Conservation (phyloP, 176 grass and related monocot species). For the Pontederia crassipes region DNA sequence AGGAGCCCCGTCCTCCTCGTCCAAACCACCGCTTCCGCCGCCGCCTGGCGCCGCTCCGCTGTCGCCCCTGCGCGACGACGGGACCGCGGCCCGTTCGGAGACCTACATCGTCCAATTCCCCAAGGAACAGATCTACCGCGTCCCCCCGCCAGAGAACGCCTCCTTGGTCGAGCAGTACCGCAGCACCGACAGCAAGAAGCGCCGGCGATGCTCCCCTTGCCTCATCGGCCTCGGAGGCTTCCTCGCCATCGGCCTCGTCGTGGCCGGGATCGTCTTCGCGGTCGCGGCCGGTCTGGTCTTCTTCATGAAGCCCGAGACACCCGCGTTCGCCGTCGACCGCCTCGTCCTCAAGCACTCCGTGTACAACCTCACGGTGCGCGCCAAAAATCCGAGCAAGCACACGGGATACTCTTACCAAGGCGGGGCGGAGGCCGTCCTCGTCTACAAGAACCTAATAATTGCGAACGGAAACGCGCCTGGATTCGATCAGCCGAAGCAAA, state of each 20-base stretch:
- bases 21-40: conserved; percentile 23
- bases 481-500: too few species aligned
- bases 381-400: conserved; percentile 48
- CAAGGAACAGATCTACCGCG: conserved; percentile 87
- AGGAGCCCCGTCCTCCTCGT: neutral
- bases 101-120: conserved; percentile 76
- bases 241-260: conserved; percentile 18
- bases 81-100: conserved; percentile 8
- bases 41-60: neutral
- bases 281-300: conserved; percentile 12
- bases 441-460: neutral
- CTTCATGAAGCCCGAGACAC: conserved; percentile 32
- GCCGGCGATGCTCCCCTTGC: conserved; percentile 1
- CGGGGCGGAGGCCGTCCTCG: conserved; percentile 25
- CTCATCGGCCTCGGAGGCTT: conserved; percentile 19
- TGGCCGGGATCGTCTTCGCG: neutral
- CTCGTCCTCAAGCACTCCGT: conserved; percentile 25
- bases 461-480: too few species aligned
- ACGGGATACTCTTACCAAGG: conserved; percentile 40
- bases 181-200: conserved; percentile 4
- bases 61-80: neutral
- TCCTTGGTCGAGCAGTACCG: conserved; percentile 57
- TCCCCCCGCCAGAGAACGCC: conserved; percentile 86
- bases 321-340: conserved; percentile 38
- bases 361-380: conserved; percentile 45